Base-by-base conservation (phyloP, 2,329 filamentous ascomycete species). In the Fusarium sp. region DNA sequence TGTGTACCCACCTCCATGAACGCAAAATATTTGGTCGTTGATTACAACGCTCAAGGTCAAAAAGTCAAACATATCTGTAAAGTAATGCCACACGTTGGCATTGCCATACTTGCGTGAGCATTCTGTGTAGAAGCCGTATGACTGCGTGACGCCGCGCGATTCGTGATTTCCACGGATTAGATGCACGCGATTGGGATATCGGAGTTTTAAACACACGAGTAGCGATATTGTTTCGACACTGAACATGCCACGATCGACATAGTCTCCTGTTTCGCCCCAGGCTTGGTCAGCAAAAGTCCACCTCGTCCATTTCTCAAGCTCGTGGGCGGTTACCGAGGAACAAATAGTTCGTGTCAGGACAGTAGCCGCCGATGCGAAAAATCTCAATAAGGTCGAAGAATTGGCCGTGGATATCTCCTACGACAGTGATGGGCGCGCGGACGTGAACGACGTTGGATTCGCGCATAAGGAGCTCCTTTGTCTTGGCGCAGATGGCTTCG, bases 361-460 rank as follows among this genome's bases (percentile, higher is more conserved):
- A 98, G 81, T 92, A 97, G 58, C 96, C 96, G 61, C 96, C 96
- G 75, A 99, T 99, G 80, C 94, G 94, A 83, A 99, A 99, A 72
- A 99, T 98, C 85, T 99, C 96, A 71, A 99, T 96, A 82, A 99
- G 89, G 80, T 99, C 96, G 80, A 95, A 98, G 83, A 99, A 99
- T 81, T 99, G 96, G 61, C 96, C 96, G 80, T 99, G 96, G 72
- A 99, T 99, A 79, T 99, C 96, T 71, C 96, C 96, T 39, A 99
- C 96, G 11, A 99, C 96, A 17, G 96, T 99, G 61, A 99, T 93
- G 3, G 96, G 96, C 32, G 96, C 94, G 73, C 90, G 89, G 67
- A 99, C 96, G 79, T 99, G 96, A 63, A 99, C 96, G 67, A 99
- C 96, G 82, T 99, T 99, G 87, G 95, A 98, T 88, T 99, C 96